These are phyloP conservation scores for Pterula multifida DNA, from an alignment of 1,284 basidiomycete species.

Conservation along the genomic window DNA sequence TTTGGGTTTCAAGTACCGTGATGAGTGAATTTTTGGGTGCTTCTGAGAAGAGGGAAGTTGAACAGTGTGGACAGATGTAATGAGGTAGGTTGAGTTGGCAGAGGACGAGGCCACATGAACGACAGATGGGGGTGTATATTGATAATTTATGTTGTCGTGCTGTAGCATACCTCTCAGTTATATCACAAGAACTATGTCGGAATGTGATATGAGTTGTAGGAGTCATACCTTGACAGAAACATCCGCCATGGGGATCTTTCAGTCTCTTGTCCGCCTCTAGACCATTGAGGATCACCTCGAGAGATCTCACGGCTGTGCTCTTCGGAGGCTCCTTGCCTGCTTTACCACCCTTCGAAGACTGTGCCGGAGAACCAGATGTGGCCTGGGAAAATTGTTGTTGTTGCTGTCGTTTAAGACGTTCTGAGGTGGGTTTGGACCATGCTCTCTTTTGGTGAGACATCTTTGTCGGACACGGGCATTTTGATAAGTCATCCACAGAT, in stretches of 20 bases:
- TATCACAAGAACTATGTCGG: too few relatives aligned
- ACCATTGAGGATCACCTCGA: constrained; percentile 28
- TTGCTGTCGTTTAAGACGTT: constrained; percentile 26
- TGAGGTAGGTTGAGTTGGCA: constrained; percentile 46
- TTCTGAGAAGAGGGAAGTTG: constrained; percentile 22
- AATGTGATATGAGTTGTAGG: neutral
- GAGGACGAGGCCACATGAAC: constrained; percentile 46
- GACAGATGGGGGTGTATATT: constrained; percentile 41
- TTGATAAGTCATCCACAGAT: too few relatives aligned
- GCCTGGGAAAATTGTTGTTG: constrained; percentile 13
- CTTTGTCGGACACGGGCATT: too few relatives aligned
- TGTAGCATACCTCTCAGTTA: too few relatives aligned
- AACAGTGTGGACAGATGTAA: constrained; percentile 47
- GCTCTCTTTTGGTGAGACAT: too few relatives aligned
- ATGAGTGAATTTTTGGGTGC: constrained; percentile 19
- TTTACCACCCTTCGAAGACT: constrained; percentile 17
- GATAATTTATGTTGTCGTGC: constrained; percentile 49
- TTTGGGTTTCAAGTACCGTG: constrained; percentile 27
- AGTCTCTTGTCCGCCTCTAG: constrained; percentile 20
- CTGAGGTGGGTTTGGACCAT: constrained; percentile 21
- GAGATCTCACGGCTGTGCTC: constrained; percentile 27
- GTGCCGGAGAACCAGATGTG: constrained; percentile 3
- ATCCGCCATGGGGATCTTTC: constrained; percentile 46
- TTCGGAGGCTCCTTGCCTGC: constrained; percentile 21
- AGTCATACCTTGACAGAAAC: constrained; percentile 51